Evolutionary conservation across 140 eudicot species (phyloP).

Genomic region (Cichorium intybus): DNA sequence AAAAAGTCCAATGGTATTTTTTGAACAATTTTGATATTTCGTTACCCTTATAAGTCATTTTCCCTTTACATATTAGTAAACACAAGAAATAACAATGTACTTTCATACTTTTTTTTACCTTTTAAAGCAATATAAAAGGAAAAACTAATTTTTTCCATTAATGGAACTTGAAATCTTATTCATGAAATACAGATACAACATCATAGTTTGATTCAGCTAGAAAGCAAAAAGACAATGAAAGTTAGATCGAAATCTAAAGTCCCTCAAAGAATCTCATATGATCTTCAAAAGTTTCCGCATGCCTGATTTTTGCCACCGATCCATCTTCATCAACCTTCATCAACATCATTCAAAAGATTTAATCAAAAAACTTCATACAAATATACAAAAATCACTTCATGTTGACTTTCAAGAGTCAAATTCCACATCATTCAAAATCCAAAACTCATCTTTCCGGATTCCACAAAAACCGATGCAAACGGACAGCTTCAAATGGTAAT

Average conservation of each 20-base stretch:
- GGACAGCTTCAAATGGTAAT: neutral
- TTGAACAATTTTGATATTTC: too few relatives aligned
- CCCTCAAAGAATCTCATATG: slow-evolving; percentile 84
- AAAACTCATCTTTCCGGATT: neutral
- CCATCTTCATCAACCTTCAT: slow-evolving; percentile 89
- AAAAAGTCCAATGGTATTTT: too few relatives aligned
- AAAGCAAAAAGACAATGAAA: neutral
- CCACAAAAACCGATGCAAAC: neutral
- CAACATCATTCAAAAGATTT: neutral
- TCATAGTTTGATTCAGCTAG: neutral
- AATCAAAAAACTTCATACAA: neutral
- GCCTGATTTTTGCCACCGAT: slow-evolving; percentile 76
- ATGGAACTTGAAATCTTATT: neutral
- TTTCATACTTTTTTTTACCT: too few relatives aligned
- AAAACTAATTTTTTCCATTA: neutral
- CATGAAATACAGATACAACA: neutral
- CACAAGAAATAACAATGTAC: too few relatives aligned
- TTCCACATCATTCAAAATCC: neutral
- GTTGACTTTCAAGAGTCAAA: slow-evolving; percentile 19
- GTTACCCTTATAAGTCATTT: too few relatives aligned
- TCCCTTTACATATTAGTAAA: too few relatives aligned
- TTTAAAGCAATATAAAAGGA: neutral
- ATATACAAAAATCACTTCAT: neutral
- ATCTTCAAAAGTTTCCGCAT: slow-evolving; percentile 92
- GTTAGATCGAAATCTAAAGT: slow-evolving; percentile 32